Evolutionary conservation across 345 rosid species (phyloP).

Genomic region (Eucalyptus marginata): DNA sequence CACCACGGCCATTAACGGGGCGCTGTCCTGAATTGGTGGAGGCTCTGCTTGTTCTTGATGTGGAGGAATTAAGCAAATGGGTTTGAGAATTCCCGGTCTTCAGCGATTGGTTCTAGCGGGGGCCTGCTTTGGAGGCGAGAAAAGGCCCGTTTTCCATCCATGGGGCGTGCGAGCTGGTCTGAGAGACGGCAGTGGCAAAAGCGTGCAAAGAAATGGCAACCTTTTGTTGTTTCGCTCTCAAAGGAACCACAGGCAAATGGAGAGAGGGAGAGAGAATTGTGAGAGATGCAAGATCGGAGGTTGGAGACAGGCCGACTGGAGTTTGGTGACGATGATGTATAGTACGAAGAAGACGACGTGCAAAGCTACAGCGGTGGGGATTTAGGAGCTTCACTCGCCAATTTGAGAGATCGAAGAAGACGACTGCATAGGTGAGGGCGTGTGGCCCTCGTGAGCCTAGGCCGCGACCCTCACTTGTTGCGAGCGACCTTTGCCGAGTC

Average conservation of each 20-base stretch:
- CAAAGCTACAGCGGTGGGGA: background rate
- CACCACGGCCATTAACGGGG: conserved; percentile 61
- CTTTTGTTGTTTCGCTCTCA: background rate
- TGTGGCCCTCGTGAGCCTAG: background rate
- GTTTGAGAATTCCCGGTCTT: background rate
- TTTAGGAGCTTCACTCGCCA: background rate
- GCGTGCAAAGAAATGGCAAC: too few species aligned
- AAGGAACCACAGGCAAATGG: background rate
- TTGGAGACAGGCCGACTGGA: background rate
- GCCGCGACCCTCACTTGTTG: background rate
- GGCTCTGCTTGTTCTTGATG: conserved; percentile 6
- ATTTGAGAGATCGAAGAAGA: background rate
- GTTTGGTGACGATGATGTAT: background rate
- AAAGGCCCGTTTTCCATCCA: background rate
- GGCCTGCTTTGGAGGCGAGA: background rate
- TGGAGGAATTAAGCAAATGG: conserved; percentile 26
- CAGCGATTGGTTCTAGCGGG: background rate
- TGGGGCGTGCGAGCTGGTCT: background rate
- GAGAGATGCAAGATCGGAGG: background rate
- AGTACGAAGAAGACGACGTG: background rate
- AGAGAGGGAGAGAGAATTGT: background rate
- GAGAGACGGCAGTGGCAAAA: background rate
- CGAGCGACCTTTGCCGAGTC: background rate
- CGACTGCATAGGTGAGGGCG: background rate
- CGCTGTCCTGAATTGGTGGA: conserved; percentile 60